These are phyloP conservation scores for Thelephora terrestris DNA, from an alignment of 1,284 basidiomycete genomes.

Conservation along the genomic window DNA sequence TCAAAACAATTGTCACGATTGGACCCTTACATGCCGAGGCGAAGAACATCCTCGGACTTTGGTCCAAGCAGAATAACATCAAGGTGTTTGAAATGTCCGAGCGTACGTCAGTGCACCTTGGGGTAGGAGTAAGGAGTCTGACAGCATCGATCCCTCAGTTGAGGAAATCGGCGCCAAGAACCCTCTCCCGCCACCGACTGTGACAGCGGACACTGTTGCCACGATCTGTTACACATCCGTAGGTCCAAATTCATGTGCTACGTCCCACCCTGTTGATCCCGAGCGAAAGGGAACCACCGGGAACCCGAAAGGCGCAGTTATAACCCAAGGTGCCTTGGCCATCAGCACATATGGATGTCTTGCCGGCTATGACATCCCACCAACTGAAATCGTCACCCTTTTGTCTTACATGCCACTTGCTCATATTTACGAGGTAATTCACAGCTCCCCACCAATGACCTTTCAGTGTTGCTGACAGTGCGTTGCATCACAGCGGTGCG, in stretches of 20 bases:
- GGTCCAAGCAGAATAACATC: slow-evolving; percentile 61
- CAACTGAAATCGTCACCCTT: too few relatives aligned
- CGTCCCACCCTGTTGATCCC: background rate
- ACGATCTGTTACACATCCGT: slow-evolving; percentile 90
- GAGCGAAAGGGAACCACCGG: slow-evolving; percentile 58
- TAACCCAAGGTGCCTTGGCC: slow-evolving; percentile 73
- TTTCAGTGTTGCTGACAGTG: slow-evolving; percentile 3
- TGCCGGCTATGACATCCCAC: too few relatives aligned
- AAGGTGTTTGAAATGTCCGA: slow-evolving; percentile 61
- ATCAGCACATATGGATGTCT: slow-evolving; percentile 34
- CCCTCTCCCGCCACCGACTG: slow-evolving; percentile 47
- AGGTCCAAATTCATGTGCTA: slow-evolving; percentile 16
- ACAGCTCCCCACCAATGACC: background rate
- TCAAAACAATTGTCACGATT: slow-evolving; percentile 77
- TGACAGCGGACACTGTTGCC: slow-evolving; percentile 50
- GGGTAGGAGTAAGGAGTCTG: too few relatives aligned
- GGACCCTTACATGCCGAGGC: slow-evolving; percentile 46
- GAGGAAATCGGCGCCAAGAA: slow-evolving; percentile 58
- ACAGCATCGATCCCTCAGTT: slow-evolving; percentile 24
- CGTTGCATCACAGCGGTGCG: slow-evolving; percentile 35
- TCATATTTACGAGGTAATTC: slow-evolving; percentile 77
- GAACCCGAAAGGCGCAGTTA: slow-evolving; percentile 72
- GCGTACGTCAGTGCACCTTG: slow-evolving; percentile 32
- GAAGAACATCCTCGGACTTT: slow-evolving; percentile 51
- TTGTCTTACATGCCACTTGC: slow-evolving; percentile 77